Evolutionary conservation across 1,139 yeast genomes (phyloP), one percentile per base, ranked within the genome.

Genomic region (Magnusiomyces tetraspermus): DNA sequence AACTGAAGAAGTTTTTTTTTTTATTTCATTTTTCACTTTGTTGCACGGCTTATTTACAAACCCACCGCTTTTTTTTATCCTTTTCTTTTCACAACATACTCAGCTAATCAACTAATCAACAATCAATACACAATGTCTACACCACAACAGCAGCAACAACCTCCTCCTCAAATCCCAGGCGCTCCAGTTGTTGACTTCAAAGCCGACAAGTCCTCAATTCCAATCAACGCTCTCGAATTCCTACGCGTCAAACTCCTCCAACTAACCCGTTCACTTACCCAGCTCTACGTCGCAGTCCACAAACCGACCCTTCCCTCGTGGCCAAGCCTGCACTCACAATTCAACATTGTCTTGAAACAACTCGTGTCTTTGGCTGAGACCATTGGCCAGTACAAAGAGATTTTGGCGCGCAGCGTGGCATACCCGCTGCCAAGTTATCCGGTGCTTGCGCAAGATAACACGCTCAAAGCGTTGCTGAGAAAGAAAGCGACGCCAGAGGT

Each of bases 401-500:
- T 77, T 0, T 71, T 92, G 26, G 76, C 76, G 48, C 71, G 78
- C 15, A 81, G 95, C 1, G 88, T 85, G 50, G 90, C 82, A 2
- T 90, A 80, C 63, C 97, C 97, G 1, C 71, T 87, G 47, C 85
- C 92, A 0, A 76, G 76, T 28, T 92, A 90, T 64, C 97, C 97
- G 2, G 80, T 95, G 0, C 77, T 87, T 1, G 85, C 86, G 45
- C 92, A 87, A 57, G 90, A 85, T 63, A 87, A 87, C 1, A 72
- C 90, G 49, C 71, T 90, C 53, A 85, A 95, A 0, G 88, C 97
- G 0, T 72, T 92, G 57, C 70, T 92, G 56, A 76, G 97, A 54
- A 92, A 89, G 66, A 90, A 90, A 65, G 83, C 85, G 49, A 72
- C 86, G 15, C 97, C 97, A 0, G 97, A 89, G 60, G 95, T 90